Evolutionary conservation across 208 protist genomes (phyloP).

Genomic region (Acanthamoeba triangularis): DNA sequence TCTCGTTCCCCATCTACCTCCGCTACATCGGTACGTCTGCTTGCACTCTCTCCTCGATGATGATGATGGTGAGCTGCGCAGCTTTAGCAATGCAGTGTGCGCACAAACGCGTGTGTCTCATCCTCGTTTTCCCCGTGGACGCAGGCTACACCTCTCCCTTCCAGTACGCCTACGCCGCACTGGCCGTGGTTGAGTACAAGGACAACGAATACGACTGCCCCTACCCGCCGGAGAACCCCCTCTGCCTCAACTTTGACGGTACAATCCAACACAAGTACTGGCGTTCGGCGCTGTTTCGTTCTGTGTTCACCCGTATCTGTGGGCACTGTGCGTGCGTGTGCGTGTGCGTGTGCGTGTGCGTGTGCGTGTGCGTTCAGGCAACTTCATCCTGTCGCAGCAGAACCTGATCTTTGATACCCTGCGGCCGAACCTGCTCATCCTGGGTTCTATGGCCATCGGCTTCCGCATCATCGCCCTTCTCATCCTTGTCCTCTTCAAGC

Average conservation of each 20-base stretch:
- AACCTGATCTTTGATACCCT: constrained; percentile 2
- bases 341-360: too few species aligned
- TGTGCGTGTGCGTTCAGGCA: not conserved
- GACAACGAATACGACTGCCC: constrained; percentile 33
- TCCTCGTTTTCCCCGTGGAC: too few species aligned
- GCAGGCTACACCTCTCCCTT: constrained; percentile 14
- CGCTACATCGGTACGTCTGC: not conserved
- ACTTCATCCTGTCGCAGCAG: constrained; percentile 7
- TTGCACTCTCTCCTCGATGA: too few species aligned
- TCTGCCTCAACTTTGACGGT: not conserved
- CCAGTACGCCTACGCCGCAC: constrained; percentile 25
- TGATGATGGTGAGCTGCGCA: too few species aligned
- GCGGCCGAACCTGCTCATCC: constrained; percentile 13
- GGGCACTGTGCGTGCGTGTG: not conserved
- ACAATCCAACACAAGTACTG: too few species aligned
- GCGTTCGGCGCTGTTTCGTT: too few species aligned
- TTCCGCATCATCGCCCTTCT: not conserved
- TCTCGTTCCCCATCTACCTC: not conserved
- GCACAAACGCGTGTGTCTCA: not conserved
- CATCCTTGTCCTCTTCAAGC: constrained; percentile 20
- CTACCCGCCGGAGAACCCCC: not conserved
- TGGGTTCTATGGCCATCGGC: not conserved
- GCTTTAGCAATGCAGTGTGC: not conserved
- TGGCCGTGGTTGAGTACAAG: constrained; percentile 23
- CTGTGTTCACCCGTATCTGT: too few species aligned